Evolutionary conservation across 106 monocot species (phyloP), one percentile per base, ranked within the genome.

Genomic region (Alisma plantagoaquatica): DNA sequence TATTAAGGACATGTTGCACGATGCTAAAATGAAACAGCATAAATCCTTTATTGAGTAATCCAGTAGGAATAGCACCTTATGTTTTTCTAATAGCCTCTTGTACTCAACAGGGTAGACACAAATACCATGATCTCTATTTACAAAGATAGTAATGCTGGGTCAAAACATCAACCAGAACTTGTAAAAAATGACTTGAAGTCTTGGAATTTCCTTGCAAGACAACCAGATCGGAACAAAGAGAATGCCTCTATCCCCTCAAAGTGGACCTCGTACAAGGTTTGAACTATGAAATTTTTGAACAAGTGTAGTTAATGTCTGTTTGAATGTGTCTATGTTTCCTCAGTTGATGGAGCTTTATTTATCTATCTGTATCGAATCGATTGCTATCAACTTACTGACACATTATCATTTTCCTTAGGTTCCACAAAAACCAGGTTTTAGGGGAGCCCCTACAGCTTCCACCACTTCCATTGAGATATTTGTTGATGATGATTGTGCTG

Each of bases 261-360:
- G 65, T 98, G 96, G 96, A 61, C 76, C 16, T 69, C 76, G 29
- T 76, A 70, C 53, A 90, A 90, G 85, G 96, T 96, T 38, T n/a
- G n/a, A n/a, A n/a, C n/a, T n/a, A n/a, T n/a, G n/a, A n/a, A n/a
- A n/a, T n/a, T n/a, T n/a, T n/a, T n/a, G n/a, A n/a, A n/a, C n/a
- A n/a, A n/a, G n/a, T n/a, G n/a, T n/a, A n/a, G n/a, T n/a, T n/a
- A n/a, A n/a, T n/a, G n/a, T n/a, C n/a, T n/a, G n/a, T n/a, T n/a
- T n/a, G n/a, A n/a, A n/a, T n/a, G n/a, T n/a, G n/a, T n/a, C n/a
- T n/a, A n/a, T n/a, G n/a, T n/a, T n/a, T n/a, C n/a, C n/a, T n/a
- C n/a, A n/a, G n/a, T n/a, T n/a, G n/a, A n/a, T n/a, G n/a, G n/a
- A n/a, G n/a, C n/a, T n/a, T 14, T 14, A 6, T 38, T 38, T 38